Base-by-base conservation (phyloP, 768 basidiomycete genomes). In the Mycena vulgaris region DNA sequence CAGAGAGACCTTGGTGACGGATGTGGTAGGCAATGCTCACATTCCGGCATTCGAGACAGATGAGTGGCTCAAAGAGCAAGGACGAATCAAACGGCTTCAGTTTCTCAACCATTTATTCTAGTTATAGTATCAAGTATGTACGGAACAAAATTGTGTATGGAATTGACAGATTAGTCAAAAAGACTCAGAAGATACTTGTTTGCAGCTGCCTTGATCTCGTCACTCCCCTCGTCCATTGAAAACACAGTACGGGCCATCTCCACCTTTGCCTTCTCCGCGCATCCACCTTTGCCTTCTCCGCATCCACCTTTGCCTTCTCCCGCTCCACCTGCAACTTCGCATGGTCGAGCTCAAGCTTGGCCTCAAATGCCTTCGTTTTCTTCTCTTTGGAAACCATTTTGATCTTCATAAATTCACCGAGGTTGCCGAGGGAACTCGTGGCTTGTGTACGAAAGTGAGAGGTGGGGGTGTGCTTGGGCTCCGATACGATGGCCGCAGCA, bases 351-450 rank as follows among this genome's bases (percentile, higher is more conserved):
- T 37, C 53, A 5, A 64, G 21, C 63, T 47, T 64, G 14, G 27
- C 52, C 2, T 53, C 52, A 10, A 56, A 6, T 14, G 49, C 53
- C 16, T 35, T 23, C 14, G 53, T 4, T n/a, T 48, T 45, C 55
- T 65, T 65, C 63, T 4, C 33, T 13, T 35, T 13, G 13, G 55
- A 40, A 17, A n/a, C 53, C 42, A 48, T 31, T 53, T 57, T 56
- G 17, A 65, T 47, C 31, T 65, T 65, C 28, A 65, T 47, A 17
- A 56, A 57, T 5, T 65, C 63, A 10, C 53, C 63, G 23, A 65
- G 45, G 30, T 45, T 55, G 6, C 64, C 47, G 33, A 66, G 25
- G 7, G 64, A 66, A 16, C 27, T 57, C n/a, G 1, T 58, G 31
- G 31, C 31, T 35, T 66, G 64, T 19, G 27, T 49, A 28, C 64